These are phyloP conservation scores for Zarea fungicola DNA, from an alignment of 2,329 filamentous ascomycete species.

Conservation along the genomic window DNA sequence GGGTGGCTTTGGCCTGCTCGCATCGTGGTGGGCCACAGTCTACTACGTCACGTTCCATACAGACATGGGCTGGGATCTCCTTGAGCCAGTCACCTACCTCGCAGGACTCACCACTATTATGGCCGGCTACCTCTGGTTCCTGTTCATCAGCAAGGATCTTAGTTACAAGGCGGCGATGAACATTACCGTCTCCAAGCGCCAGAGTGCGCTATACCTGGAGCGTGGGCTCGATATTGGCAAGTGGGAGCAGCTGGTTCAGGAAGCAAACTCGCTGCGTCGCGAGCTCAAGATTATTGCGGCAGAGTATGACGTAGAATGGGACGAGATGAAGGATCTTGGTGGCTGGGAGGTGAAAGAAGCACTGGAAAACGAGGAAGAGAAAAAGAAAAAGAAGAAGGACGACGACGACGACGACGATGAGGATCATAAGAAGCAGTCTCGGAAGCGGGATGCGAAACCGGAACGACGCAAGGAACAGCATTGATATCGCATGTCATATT, in stretches of 20 bases:
- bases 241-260: conserved; percentile 76
- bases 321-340: conserved; percentile 68
- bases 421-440: conserved; percentile 30
- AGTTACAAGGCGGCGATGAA: conserved; percentile 84
- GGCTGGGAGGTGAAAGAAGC: conserved; percentile 58
- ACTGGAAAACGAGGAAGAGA: conserved; percentile 47
- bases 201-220: conserved; percentile 68
- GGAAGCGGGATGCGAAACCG: conserved; percentile 25
- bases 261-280: conserved; percentile 68
- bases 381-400: conserved; percentile 29
- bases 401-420: conserved; percentile 36
- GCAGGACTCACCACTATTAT: conserved; percentile 83
- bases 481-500: neutral
- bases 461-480: conserved; percentile 14
- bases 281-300: conserved; percentile 77
- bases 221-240: conserved; percentile 69
- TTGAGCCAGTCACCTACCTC: conserved; percentile 87
- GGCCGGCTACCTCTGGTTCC: conserved; percentile 87
- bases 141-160: conserved; percentile 87
- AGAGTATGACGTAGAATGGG: conserved; percentile 89
- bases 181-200: conserved; percentile 74
- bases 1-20: conserved; percentile 67
- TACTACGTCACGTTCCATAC: conserved; percentile 70
- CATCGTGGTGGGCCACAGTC: conserved; percentile 76
- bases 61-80: conserved; percentile 80